Evolutionary conservation across 306 rosid genomes (phyloP), one percentile per base, ranked within the genome.

Genomic region (Urtica urens): DNA sequence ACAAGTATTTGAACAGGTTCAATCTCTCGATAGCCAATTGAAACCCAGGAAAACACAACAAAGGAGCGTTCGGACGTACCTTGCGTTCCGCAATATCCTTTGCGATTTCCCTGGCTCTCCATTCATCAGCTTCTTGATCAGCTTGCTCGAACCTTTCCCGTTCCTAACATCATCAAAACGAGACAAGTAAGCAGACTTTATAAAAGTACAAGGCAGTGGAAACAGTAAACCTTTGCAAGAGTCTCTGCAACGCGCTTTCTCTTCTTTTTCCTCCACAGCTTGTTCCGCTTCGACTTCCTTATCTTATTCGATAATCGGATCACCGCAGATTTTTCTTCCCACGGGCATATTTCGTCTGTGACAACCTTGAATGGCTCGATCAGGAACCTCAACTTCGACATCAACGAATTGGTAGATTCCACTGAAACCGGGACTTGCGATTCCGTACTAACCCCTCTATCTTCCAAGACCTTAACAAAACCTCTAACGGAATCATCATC

Each of bases 51-150:
- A 24, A 17, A n/a, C 20, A 2, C 15, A 26, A 10, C n/a, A n/a
- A 13, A 42, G 6, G 22, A 51, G 45, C n/a, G 37, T 1, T 46
- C 17, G 53, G 51, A 39, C n/a, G n/a, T 74, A 90, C 97, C 95
- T 84, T 84, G 49, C 51, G 59, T 50, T 69, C 77, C 10, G 94
- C 97, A 68, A 71, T 71, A 50, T 79, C 92, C 67, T 84, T 84
- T 18, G 92, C 94, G 45, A 81, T 77, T 58, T 84, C 97, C 66
- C 80, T 76, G 23, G 78, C 85, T 59, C 82, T 75, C 95, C 97
- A 90, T 51, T 90, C 94, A 66, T 84, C 87, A 38, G 97, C 97
- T 73, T 84, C 84, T 39, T 40, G 69, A 70, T 84, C 82, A 27
- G 71, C 80, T 68, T 38, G 74, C 20, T 73, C 76, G 67, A 74